These are phyloP conservation scores for Leccinum griseonigrum DNA, from an alignment of 1,284 basidiomycete genomes.

Conservation along the genomic window DNA sequence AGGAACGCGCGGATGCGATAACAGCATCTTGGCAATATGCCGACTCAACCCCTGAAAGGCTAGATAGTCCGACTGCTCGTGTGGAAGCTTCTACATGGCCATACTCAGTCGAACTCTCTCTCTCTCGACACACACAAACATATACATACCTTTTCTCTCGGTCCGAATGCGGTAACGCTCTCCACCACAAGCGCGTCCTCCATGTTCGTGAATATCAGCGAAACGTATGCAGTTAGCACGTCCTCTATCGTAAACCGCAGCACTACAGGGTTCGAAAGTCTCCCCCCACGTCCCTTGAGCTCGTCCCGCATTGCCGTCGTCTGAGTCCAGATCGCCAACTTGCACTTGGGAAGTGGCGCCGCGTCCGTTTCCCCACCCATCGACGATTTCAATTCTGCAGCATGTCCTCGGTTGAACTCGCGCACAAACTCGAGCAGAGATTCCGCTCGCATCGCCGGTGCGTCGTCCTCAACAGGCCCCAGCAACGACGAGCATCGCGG, in stretches of 20 bases:
- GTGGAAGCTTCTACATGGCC: conserved; percentile 52
- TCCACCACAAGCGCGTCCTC: conserved; percentile 48
- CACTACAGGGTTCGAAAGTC: conserved; percentile 36
- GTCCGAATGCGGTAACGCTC: conserved; percentile 61
- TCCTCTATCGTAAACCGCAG: conserved; percentile 59
- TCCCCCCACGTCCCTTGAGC: conserved; percentile 8
- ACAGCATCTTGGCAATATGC: conserved; percentile 56
- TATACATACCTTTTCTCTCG: conserved; percentile 57
- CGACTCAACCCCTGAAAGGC: conserved; percentile 66
- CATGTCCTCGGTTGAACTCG: conserved; percentile 44
- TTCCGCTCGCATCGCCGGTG: conserved; percentile 39
- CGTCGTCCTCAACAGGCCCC: conserved; percentile 36
- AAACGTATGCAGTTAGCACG: conserved; percentile 58
- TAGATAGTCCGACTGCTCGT: conserved; percentile 63
- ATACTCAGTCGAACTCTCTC: conserved; percentile 1
- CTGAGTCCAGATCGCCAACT: conserved; percentile 52
- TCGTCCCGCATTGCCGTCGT: conserved; percentile 26
- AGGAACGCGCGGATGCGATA: conserved; percentile 49
- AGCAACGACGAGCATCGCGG: conserved; percentile 41
- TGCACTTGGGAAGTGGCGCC: conserved; percentile 21
- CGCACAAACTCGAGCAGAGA: conserved; percentile 49
- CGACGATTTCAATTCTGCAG: conserved; percentile 13
- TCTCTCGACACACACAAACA: neutral
- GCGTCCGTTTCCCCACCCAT: neutral
- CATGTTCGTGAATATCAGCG: conserved; percentile 36